Base-by-base conservation (phyloP, 2,329 filamentous ascomycete species). In the Colletotrichum abscissum region DNA sequence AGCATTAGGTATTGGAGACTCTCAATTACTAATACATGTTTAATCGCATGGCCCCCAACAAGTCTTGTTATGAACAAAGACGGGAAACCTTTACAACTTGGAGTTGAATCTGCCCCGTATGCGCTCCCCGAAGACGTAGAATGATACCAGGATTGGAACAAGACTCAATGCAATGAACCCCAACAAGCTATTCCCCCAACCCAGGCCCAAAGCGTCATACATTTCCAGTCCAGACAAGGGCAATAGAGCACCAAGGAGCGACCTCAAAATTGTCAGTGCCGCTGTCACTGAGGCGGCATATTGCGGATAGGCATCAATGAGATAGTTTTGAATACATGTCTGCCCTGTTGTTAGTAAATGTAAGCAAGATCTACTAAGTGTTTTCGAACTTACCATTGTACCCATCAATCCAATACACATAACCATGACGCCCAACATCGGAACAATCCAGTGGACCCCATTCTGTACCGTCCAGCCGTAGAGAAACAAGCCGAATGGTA, bases 381-480 rank as follows among this genome's bases (percentile, higher is more conserved):
- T 14, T 16, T 42, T 6, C 14, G 16, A 6, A 42, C 38, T 42
- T 42, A 16, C 38, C 38, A 42, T 42, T 16, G 14, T 42, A 5
- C 38, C 38, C 38, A 42, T 42, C 38, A 42, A 83, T 28, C 88
- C 88, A 1, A 86, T 78, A 0, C 88, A 87, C 63, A 91, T 85
- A 2, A 89, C 81, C 0, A 81, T 78, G 0, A 87, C 88, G 4
- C 90, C 90, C 46, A 91, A 85, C 63, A 92, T 90, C 0, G 90
- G 89, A 7, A 90, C 82, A 56, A 92, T 88, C 88, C 89, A 92
- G 76, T 90, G 88, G 0, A 83, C 81, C 0, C 84, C 77, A 42
- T 85, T 83, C 19, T 90, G 81, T 0, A 88, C 86, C 2, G 84
- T 82, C 90, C 90, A 92, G 55, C 90, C 90, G 76, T 91, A 92